These are phyloP conservation scores for Auriscalpium microsporum DNA, from an alignment of 768 basidiomycete species.

Conservation along the genomic window DNA sequence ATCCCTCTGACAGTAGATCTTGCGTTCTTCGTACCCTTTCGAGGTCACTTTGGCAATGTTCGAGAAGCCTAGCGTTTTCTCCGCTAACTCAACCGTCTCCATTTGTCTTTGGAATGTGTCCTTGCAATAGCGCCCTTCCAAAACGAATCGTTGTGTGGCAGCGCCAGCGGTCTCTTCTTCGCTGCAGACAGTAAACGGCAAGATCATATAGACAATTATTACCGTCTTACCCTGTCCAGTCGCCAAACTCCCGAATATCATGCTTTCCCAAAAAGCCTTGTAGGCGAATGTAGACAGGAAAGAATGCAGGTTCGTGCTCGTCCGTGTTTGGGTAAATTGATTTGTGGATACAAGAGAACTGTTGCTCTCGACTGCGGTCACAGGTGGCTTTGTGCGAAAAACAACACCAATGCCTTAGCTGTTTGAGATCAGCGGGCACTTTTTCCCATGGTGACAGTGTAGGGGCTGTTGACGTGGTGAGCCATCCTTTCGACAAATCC, in stretches of 20 bases:
- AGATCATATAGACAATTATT: background rate
- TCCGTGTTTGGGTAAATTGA: background rate
- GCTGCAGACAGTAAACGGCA: background rate
- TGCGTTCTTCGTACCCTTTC: background rate
- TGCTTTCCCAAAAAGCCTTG: background rate
- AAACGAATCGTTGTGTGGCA: background rate
- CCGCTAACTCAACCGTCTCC: background rate
- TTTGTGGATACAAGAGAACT: background rate
- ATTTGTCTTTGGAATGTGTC: background rate
- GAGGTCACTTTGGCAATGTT: background rate
- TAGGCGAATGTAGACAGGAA: background rate
- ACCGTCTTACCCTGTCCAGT: background rate
- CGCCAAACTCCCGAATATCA: background rate
- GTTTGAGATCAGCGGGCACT: background rate
- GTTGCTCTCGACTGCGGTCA: background rate
- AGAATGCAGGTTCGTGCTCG: background rate
- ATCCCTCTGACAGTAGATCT: background rate
- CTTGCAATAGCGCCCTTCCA: background rate
- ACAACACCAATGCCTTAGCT: background rate
- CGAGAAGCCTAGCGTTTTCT: background rate
- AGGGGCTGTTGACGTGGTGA: too few species aligned
- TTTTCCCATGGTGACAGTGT: background rate
- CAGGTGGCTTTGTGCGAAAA: background rate
- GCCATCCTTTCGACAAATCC: too few species aligned
- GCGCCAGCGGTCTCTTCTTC: background rate